Conservation (phyloP, 2,329 filamentous ascomycete species). For the Beauveria varroae region DNA sequence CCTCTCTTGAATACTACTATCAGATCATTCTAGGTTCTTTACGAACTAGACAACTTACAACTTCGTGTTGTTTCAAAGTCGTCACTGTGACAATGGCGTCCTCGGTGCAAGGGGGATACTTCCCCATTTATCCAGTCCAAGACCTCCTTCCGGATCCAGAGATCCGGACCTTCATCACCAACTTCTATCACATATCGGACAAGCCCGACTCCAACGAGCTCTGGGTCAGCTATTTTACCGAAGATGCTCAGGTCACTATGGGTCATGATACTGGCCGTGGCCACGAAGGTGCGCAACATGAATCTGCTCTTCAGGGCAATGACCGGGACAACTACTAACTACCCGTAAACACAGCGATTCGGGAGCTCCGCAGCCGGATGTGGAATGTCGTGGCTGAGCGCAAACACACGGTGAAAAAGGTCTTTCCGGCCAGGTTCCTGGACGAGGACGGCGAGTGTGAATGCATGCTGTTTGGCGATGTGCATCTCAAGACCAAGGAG, state of each 20-base stretch:
- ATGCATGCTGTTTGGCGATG: slow-evolving; percentile 27
- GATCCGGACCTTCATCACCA: slow-evolving; percentile 31
- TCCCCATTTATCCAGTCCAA: slow-evolving; percentile 24
- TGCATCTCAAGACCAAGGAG: slow-evolving; percentile 20
- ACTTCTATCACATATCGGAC: slow-evolving; percentile 39
- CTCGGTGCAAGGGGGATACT: slow-evolving; percentile 19
- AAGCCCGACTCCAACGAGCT: slow-evolving; percentile 31
- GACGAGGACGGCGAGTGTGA: slow-evolving; percentile 22
- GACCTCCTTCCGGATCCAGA: slow-evolving; percentile 23
- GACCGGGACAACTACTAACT: not conserved
- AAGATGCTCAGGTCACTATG: slow-evolving; percentile 35
- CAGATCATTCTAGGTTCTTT: not conserved
- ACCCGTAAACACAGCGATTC: slow-evolving; percentile 28
- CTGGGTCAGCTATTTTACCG: slow-evolving; percentile 35
- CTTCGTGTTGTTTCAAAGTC: not conserved
- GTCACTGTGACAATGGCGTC: not conserved
- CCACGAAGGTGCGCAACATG: slow-evolving; percentile 22
- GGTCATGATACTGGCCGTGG: slow-evolving; percentile 32
- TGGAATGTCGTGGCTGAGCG: slow-evolving; percentile 33
- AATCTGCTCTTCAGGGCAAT: not conserved
- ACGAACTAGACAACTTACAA: not conserved
- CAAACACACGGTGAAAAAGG: slow-evolving; percentile 33
- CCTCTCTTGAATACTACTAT: not conserved
- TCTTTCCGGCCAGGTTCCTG: slow-evolving; percentile 33
- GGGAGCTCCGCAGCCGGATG: slow-evolving; percentile 33